Evolutionary conservation across 2,329 filamentous ascomycete species (phyloP), one percentile per base, ranked within the genome.

Genomic region (Botrytis galanthina): DNA sequence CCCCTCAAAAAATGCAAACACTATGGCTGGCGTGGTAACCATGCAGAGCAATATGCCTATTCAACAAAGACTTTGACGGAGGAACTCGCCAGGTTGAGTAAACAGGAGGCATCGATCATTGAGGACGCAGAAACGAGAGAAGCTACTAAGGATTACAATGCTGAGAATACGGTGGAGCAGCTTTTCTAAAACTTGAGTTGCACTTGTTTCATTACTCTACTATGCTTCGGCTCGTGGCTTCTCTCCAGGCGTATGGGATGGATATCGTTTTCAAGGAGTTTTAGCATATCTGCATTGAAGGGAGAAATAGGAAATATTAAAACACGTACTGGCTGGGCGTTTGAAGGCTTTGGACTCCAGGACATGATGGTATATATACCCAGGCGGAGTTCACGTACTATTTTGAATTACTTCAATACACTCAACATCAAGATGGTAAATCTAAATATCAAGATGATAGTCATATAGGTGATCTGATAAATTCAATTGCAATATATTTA

Each of bases 121-220:
- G 78, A 80, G 29, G 76, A 78, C 69, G 79, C 79, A 5, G 79
- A 80, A 75, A 75, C 75, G 22, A 75, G 79, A 35, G 78, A 80
- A 74, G 77, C 78, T 18, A 79, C 75, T 1, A 78, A 78, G 71
- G 76, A 75, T 32, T 80, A 79, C 54, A 74, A 80, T 72, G 75
- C 77, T 37, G 75, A 80, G 39, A 80, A 80, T 35, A 62, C 74
- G 26, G 76, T 75, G 5, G 74, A 71, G 18, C 74, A 75, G 69
- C 75, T 77, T 42, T 78, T 78, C 60, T 78, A 69, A 70, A 29
- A 20, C 35, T 32, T n/a, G n/a, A 18, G 10, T 42, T 44, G 22
- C 29, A 35, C 16, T 60, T 26, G n/a, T 54, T 66, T 67, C n/a
- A 20, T 29, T 64, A 7, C 39, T 42, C 12, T 64, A 35, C 10